Base-by-base conservation (phyloP, 192 early-diverging fungal genomes). In the Backusella psychrophila region DNA sequence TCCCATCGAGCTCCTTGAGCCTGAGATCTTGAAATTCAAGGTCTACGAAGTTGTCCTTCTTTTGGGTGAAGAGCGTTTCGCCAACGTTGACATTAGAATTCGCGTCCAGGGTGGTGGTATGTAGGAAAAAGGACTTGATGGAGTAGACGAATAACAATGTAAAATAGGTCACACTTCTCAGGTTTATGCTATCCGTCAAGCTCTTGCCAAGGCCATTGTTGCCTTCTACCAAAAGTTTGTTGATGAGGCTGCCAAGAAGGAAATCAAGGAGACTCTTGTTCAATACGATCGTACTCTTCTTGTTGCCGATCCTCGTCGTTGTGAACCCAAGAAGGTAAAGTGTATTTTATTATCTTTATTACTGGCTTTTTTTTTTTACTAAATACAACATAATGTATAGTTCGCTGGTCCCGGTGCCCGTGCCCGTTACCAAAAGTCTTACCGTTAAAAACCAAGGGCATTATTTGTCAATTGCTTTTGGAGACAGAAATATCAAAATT, bases 141-240 rank as follows among this genome's bases (percentile, higher is more conserved):
- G 36, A 23, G 11, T 12, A 11, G 38, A 39, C 38, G 9, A 3
- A 11, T 15, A 3, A 33, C 3, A 3, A 26, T n/a, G 21, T 31
- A 39, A 41, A 26, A 63, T 71, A 80, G 78, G 97, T 89, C 91
- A 93, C 85, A 94, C 93, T 81, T 96, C 96, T 71, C 97, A 99
- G 90, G 90, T 99, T 86, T 99, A 98, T 83, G 93, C 94, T 79
- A 96, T 99, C 89, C 94, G 98, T 81, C 98, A 99, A 89, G 96
- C 98, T 72, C 92, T 99, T 85, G 97, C 98, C 86, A 99, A 99
- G 95, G 93, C 95, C 73, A 93, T 99, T 80, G 98, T 99, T 83
- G 97, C 98, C 67, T 99, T 92, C 90, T 97, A 97, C 93, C 97
- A 98, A 86, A 99, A 99, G 93, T 99, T 89, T 85, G 96, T 99